Percentiles rank a stretch among this genome's conserved stretches.
Conservation (phyloP, 495 filamentous ascomycete genomes). For the Aspergillus cavernicola region DNA sequence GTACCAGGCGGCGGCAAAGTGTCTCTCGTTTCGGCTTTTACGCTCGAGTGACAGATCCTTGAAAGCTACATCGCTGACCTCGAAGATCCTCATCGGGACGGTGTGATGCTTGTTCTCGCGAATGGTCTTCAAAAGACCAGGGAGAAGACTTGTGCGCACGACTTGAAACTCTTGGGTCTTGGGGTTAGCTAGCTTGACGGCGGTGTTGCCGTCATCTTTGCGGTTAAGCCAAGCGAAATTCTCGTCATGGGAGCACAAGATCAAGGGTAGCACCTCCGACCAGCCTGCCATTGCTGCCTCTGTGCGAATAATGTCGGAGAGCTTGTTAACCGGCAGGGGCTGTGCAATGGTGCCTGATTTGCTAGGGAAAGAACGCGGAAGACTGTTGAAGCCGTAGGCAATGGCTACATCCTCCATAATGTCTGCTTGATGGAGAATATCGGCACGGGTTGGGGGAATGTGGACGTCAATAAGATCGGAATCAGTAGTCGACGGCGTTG, state of each 20-base stretch:
- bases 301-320: constrained; percentile 83
- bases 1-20: constrained; percentile 92
- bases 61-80: constrained; percentile 86
- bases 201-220: constrained; percentile 78
- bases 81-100: constrained; percentile 90
- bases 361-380: constrained; percentile 78
- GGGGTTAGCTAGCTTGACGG: constrained; percentile 87
- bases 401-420: constrained; percentile 99
- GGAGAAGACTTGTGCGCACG: constrained; percentile 83
- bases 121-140: constrained; percentile 91
- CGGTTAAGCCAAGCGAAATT: constrained; percentile 97
- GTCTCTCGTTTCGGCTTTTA: constrained; percentile 83
- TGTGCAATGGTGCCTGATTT: constrained; percentile 80
- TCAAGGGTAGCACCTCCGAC: constrained; percentile 93
- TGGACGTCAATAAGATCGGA: constrained; percentile 69
- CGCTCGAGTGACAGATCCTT: constrained; percentile 77
- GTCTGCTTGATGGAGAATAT: constrained; percentile 93
- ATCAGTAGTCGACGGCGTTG: constrained; percentile 63
- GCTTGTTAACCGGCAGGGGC: constrained; percentile 88
- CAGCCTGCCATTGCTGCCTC: constrained; percentile 95
- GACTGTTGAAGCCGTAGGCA: constrained; percentile 92
- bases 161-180: constrained; percentile 97
- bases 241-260: constrained; percentile 97
- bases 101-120: constrained; percentile 89
- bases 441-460: constrained; percentile 84